Percentiles rank a stretch among this genome's conserved stretches.
Conservation (phyloP, 2,329 filamentous ascomycete genomes). For the Daldinia sp. region DNA sequence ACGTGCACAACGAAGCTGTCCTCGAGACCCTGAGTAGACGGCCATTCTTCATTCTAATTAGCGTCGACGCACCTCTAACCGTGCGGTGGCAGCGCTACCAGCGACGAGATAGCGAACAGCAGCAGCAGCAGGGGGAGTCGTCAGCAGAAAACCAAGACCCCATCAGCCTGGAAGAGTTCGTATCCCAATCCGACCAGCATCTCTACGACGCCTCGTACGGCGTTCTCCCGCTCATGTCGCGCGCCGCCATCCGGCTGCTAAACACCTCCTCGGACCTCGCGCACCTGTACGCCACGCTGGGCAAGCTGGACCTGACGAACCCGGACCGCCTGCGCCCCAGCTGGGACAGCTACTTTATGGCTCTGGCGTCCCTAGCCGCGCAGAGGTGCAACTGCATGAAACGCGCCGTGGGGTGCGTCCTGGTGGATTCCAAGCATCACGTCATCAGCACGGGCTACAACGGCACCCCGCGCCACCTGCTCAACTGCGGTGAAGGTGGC, state of each 20-base stretch:
- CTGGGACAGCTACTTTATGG: conserved; percentile 99
- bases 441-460: conserved; percentile 98
- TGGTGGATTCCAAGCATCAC: conserved; percentile 82
- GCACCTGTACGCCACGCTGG: conserved; percentile 78
- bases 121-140: background rate
- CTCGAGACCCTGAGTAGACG: conserved; percentile 81
- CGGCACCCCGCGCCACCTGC: conserved; percentile 89
- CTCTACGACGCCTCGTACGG: conserved; percentile 76
- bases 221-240: conserved; percentile 81
- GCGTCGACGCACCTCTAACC: conserved; percentile 88
- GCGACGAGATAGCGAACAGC: conserved; percentile 34
- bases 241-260: conserved; percentile 85
- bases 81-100: conserved; percentile 86
- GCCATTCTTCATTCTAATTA: conserved; percentile 93
- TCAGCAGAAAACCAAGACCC: conserved; percentile 27
- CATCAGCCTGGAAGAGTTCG: conserved; percentile 67
- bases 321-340: conserved; percentile 83
- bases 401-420: conserved; percentile 90
- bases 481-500: conserved; percentile 92
- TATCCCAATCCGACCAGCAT: conserved; percentile 74
- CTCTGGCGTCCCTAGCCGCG: conserved; percentile 89
- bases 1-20: conserved; percentile 78
- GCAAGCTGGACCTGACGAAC: conserved; percentile 80
- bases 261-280: conserved; percentile 82
- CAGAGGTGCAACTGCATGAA: conserved; percentile 98